Percentiles rank a stretch among this genome's conserved stretches.
Evolutionary conservation across 2,329 filamentous ascomycete genomes (phyloP).

Genomic region (Cyphellophora europaea): DNA sequence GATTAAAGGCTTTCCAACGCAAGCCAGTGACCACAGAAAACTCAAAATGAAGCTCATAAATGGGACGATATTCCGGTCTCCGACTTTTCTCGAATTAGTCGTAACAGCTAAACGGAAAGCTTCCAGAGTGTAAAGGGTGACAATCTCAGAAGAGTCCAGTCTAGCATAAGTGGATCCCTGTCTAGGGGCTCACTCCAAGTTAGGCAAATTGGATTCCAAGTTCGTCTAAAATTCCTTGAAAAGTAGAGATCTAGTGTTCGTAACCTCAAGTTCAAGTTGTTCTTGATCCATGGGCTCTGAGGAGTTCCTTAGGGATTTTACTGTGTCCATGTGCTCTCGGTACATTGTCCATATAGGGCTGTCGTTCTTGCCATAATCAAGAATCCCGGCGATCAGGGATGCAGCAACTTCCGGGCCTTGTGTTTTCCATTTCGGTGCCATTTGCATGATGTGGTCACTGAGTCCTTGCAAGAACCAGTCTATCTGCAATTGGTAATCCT

Average conservation of each 20-base stretch:
- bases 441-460: conserved; percentile 36
- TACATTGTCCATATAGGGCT: conserved; percentile 23
- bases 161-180: not conserved
- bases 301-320: conserved; percentile 2
- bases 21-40: conserved; percentile 39
- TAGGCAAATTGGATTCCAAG: not conserved
- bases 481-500: conserved; percentile 29
- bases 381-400: conserved; percentile 46
- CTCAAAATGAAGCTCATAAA: conserved; percentile 46
- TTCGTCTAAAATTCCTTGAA: not conserved
- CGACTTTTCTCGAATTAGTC: conserved; percentile 35
- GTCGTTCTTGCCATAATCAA: conserved; percentile 42
- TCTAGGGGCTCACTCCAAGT: not conserved
- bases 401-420: conserved; percentile 47
- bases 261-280: conserved; percentile 4
- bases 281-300: not conserved
- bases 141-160: conserved; percentile 17
- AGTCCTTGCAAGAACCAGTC: conserved; percentile 35
- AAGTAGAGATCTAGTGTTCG: conserved; percentile 15
- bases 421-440: conserved; percentile 40
- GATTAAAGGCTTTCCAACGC: conserved; percentile 27
- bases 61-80: conserved; percentile 44
- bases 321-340: conserved; percentile 7
- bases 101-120: conserved; percentile 34
- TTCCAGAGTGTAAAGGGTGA: conserved; percentile 27